These are phyloP conservation scores for Endocarpon pusillum DNA, from an alignment of 495 filamentous ascomycete species.

Conservation along the genomic window DNA sequence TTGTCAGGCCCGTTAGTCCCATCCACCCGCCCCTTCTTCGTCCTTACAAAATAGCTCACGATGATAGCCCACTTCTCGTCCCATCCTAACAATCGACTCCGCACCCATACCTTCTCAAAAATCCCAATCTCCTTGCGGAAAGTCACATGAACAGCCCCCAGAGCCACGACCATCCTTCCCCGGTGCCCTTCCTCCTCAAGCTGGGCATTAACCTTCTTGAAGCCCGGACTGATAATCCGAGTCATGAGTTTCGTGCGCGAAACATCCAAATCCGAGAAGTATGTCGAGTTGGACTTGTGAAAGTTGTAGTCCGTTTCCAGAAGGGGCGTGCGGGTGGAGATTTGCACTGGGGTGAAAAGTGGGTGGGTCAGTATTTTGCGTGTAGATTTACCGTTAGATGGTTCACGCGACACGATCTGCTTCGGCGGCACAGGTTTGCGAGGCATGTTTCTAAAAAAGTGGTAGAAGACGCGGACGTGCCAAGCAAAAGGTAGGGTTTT, in stretches of 20 bases:
- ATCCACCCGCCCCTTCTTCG: conserved; percentile 33
- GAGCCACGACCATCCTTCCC: conserved; percentile 35
- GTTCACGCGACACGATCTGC: conserved; percentile 18
- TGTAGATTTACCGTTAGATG: conserved; percentile 18
- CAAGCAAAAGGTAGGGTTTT: conserved; percentile 45
- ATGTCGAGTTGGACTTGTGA: conserved; percentile 60
- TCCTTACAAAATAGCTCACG: conserved; percentile 51
- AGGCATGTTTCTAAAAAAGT: conserved; percentile 34
- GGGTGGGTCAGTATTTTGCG: conserved; percentile 22
- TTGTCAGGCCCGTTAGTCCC: no score
- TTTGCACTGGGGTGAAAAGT: conserved; percentile 38
- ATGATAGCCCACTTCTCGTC: conserved; percentile 76
- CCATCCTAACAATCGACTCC: conserved; percentile 51
- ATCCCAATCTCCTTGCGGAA: conserved; percentile 56
- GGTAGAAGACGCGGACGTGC: conserved; percentile 40
- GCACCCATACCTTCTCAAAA: conserved; percentile 47
- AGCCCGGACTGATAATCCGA: conserved; percentile 39
- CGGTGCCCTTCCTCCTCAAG: conserved; percentile 26
- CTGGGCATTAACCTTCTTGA: conserved; percentile 30
- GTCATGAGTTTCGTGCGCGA: conserved; percentile 45
- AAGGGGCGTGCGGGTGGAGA: conserved; percentile 33
- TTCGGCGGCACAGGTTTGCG: no score
- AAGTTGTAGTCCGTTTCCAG: conserved; percentile 51
- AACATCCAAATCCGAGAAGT: conserved; percentile 58
- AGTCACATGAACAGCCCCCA: conserved; percentile 47